Base-by-base conservation (phyloP, 805 yeast genomes). In the Hanseniaspora singularis region DNA sequence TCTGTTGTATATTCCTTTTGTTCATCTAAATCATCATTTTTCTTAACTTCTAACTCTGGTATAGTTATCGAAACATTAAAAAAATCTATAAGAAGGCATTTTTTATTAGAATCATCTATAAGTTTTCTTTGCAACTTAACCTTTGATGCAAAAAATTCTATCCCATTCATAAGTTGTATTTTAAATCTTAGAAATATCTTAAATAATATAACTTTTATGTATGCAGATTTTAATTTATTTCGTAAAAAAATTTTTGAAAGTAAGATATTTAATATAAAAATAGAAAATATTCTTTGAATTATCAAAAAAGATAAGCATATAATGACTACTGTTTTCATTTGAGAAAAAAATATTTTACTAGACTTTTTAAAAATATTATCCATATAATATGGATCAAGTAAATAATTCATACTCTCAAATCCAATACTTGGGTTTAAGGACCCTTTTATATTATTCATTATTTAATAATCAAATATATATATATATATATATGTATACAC, bases 31-130 rank as follows among this genome's bases (percentile, higher is more conserved):
- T 19, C 22, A 9, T 26, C 12, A n/a, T 33, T 26, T 16, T 33
- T 39, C 16, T 18, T 14, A 15, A 7, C 23, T 16, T n/a, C 27
- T n/a, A 28, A 19, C 7, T 30, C 18, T 15, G 50, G 37, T 2
- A 47, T 31, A 2, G 14, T 15, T 15, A 47, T 23, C 4, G 23
- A 16, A 3, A 36, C 8, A n/a, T 47, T 46, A 16, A 36, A 26
- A 7, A 47, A 23, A 27, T 47, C 46, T 8, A 47, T 23, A 3
- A 47, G 31, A 15, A 47, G 19, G 2, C 38, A 27, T 15, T 47
- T 47, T 12, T 27, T 32, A 14, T 30, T 33, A 18, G 43, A 36
- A 11, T 47, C 41, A 22, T 47, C 50, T 11, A 47, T 40, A 4
- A 30, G 33, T 16, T 47, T 47, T 15, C 19, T 40, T 14, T 40